These are phyloP conservation scores for Collybiopsis confluens DNA, from an alignment of 768 basidiomycete genomes.

Conservation along the genomic window DNA sequence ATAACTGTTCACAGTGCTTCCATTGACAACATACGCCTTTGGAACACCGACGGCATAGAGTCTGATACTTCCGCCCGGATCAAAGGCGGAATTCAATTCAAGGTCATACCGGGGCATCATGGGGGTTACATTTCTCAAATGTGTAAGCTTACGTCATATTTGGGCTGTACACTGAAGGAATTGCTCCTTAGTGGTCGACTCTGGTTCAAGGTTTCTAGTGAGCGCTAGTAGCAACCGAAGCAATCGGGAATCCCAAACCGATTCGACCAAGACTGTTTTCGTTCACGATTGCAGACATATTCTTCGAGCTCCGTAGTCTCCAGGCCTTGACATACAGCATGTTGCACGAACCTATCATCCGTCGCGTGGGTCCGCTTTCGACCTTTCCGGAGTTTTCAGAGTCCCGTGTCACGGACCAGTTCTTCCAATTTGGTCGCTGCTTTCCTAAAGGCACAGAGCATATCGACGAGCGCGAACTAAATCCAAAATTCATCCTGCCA, in stretches of 20 bases:
- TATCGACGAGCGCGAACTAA: not conserved
- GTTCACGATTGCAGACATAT: conserved; percentile 44
- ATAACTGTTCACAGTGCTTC: conserved; percentile 59
- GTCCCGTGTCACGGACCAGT: not conserved
- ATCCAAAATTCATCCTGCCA: not conserved
- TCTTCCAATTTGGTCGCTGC: not conserved
- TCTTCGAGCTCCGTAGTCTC: too few relatives aligned
- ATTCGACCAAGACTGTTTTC: conserved; percentile 84
- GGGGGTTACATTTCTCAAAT: conserved; percentile 92
- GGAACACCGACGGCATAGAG: conserved; percentile 82
- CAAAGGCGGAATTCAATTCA: conserved; percentile 79
- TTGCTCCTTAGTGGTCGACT: conserved; percentile 78
- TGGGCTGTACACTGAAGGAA: conserved; percentile 15
- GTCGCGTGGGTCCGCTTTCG: not conserved
- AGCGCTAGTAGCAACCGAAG: conserved; percentile 92
- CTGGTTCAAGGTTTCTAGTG: conserved; percentile 77
- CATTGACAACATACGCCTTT: conserved; percentile 87
- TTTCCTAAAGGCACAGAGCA: not conserved
- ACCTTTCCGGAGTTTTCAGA: not conserved
- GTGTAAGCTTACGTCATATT: conserved; percentile 59
- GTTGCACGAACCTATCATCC: conserved; percentile 18
- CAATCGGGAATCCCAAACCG: conserved; percentile 91
- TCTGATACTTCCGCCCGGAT: conserved; percentile 56
- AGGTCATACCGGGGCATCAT: conserved; percentile 94
- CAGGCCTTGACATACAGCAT: conserved; percentile 56